Evolutionary conservation across 495 filamentous ascomycete genomes (phyloP).

Genomic region (Viridothelium virens): DNA sequence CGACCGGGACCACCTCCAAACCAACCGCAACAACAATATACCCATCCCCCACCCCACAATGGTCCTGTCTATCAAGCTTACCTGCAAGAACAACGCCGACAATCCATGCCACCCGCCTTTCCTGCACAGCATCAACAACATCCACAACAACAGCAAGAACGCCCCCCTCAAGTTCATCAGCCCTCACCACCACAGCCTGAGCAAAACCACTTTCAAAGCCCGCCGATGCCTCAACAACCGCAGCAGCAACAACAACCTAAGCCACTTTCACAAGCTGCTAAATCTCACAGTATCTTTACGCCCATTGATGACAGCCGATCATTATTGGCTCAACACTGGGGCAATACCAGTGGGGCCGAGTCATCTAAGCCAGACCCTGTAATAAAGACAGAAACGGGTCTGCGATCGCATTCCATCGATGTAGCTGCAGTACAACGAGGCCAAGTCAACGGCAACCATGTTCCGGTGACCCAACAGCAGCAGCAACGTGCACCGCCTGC

Average conservation of each 20-base stretch:
- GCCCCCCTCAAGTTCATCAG: constrained; percentile 41
- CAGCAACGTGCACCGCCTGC: constrained; percentile 14
- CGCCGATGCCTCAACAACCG: constrained; percentile 26
- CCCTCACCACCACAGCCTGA: constrained; percentile 40
- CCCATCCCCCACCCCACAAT: constrained; percentile 36
- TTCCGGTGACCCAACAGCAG: constrained; percentile 22
- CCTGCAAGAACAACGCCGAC: constrained; percentile 58
- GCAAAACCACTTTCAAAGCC: constrained; percentile 20
- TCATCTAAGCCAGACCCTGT: constrained; percentile 35
- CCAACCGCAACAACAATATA: constrained; percentile 37
- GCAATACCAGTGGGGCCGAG: constrained; percentile 46
- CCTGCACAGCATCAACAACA: constrained; percentile 37
- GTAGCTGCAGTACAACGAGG: constrained; percentile 45
- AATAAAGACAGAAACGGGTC: constrained; percentile 37
- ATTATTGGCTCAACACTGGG: constrained; percentile 78
- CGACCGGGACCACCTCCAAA: constrained; percentile 34
- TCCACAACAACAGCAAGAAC: constrained; percentile 45
- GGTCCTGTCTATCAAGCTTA: constrained; percentile 57
- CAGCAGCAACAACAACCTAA: constrained; percentile 48
- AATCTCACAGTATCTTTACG: constrained; percentile 91
- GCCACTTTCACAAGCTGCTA: constrained; percentile 55
- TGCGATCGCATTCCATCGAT: constrained; percentile 59
- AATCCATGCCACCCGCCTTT: constrained; percentile 52
- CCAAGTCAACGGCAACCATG: constrained; percentile 22
- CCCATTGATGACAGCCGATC: constrained; percentile 91